Percentiles rank a stretch among this genome's conserved stretches.
These are phyloP conservation scores for Moesziomyces antarcticus DNA, from an alignment of 1,284 basidiomycete species.

Conservation along the genomic window DNA sequence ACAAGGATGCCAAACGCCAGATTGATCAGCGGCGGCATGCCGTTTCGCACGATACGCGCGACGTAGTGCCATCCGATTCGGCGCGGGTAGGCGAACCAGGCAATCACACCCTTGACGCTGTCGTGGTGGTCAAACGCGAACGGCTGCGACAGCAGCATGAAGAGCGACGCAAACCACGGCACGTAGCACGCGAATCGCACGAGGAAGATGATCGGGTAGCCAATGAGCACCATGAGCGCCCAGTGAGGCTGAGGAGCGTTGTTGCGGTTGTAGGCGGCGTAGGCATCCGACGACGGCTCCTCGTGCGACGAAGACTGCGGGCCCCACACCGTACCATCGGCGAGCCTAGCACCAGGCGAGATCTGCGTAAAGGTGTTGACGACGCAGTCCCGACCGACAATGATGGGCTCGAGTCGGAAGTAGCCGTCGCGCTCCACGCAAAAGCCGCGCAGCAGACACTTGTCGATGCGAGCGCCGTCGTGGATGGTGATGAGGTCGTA, in stretches of 20 bases:
- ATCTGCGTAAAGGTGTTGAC: slow-evolving; percentile 68
- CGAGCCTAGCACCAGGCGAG: slow-evolving; percentile 66
- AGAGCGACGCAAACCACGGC: slow-evolving; percentile 67
- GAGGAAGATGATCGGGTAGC: slow-evolving; percentile 60
- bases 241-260: slow-evolving; percentile 59
- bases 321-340: slow-evolving; percentile 67
- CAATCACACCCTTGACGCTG: slow-evolving; percentile 65
- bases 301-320: slow-evolving; percentile 67
- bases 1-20: slow-evolving; percentile 61
- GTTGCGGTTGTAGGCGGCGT: slow-evolving; percentile 65
- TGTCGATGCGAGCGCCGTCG: slow-evolving; percentile 66
- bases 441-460: slow-evolving; percentile 66
- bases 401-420: slow-evolving; percentile 67
- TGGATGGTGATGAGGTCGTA: slow-evolving; percentile 67
- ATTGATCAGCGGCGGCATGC: slow-evolving; percentile 66
- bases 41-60: slow-evolving; percentile 64
- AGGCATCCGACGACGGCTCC: slow-evolving; percentile 65
- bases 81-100: slow-evolving; percentile 66
- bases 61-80: slow-evolving; percentile 68
- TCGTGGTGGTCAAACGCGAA: slow-evolving; percentile 66
- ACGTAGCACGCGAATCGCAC: slow-evolving; percentile 63
- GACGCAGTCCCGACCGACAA: slow-evolving; percentile 67
- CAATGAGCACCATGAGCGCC: slow-evolving; percentile 60
- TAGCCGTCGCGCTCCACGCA: slow-evolving; percentile 68
- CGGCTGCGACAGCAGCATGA: slow-evolving; percentile 65